Conservation (phyloP, 2,329 filamentous ascomycete genomes). For the Aureobasidium namibiae region DNA sequence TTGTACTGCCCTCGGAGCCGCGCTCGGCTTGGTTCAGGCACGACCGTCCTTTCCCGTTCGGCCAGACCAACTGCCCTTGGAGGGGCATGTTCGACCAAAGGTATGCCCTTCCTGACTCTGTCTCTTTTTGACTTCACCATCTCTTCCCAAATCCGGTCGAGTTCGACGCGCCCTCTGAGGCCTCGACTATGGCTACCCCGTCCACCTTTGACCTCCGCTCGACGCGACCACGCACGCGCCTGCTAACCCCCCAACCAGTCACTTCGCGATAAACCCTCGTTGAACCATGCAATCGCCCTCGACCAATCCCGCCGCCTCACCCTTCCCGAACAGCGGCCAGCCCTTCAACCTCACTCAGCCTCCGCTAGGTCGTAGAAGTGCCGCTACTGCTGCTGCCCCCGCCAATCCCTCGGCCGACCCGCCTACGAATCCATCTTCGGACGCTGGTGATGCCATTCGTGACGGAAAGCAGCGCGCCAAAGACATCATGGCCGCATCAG, state of each 20-base stretch:
- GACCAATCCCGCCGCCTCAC: neutral
- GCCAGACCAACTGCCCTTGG: conserved; percentile 2
- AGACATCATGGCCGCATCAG: conserved; percentile 49
- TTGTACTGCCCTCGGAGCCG: conserved; percentile 1
- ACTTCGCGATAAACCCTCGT: neutral
- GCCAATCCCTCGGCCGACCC: conserved; percentile 3
- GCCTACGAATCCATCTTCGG: conserved; percentile 13
- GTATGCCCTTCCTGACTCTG: neutral
- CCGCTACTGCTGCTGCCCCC: conserved; percentile 9
- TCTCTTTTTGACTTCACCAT: neutral
- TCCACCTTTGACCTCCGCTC: neutral
- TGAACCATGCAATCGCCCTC: conserved; percentile 13
- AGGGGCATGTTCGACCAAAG: conserved; percentile 10
- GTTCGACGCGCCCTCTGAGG: neutral
- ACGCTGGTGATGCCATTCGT: conserved; percentile 39
- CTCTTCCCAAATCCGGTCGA: neutral
- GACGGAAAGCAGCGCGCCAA: conserved; percentile 55
- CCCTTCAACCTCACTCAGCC: conserved; percentile 16
- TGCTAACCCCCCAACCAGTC: neutral
- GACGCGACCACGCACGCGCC: conserved; percentile 10
- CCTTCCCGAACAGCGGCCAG: conserved; percentile 10
- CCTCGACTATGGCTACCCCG: neutral
- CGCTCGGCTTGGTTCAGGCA: conserved; percentile 1
- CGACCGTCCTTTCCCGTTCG: conserved; percentile 1
- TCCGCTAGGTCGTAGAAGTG: conserved; percentile 12